Base-by-base conservation (phyloP, 2,329 filamentous ascomycete species). In the Penicillium carneum region DNA sequence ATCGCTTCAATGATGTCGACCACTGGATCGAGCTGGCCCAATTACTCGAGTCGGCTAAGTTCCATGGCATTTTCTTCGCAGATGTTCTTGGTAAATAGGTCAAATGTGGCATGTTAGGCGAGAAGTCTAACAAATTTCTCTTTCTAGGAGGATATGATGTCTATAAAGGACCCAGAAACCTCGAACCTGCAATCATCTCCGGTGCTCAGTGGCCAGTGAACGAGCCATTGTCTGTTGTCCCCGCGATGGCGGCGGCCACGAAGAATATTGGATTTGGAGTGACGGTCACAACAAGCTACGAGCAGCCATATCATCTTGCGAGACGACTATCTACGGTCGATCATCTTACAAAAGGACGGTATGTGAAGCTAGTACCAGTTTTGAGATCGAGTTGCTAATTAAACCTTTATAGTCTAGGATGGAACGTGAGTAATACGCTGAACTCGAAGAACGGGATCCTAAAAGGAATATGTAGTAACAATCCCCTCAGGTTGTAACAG, bases 201-300 rank as follows among this genome's bases (percentile, higher is more conserved):
- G 88, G 87, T 1, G 86, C 88, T 0, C 88, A 91, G 73, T 90
- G 87, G 83, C 88, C 88, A 0, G 86, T 90, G n/a, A 90, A 89
- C 62, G 88, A 91, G 71, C 88, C 88, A 0, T 70, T 90, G 1
- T 83, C 84, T 1, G 82, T 87, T 2, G 80, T 90, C 0, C 82
- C 87, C 2, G 87, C 88, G 2, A 89, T 90, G 87, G 88, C 88
- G 0, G 87, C 88, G 0, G 88, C 81, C 0, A 90, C 88, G 0
- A 83, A 85, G 64, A 89, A 81, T 60, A 83, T 91, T n/a, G 86
- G 84, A 0, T 90, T 91, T 62, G 88, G 88, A 0, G 86, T 90
- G 1, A 90, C 88, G 0, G 83, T 88, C 0, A 84, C 85, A 1
- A 90, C 88, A 0, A 89, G 87, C 0, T 91, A 90, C 63, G 88